Base-by-base conservation (phyloP, 768 basidiomycete species). In the Obba rivulosa region DNA sequence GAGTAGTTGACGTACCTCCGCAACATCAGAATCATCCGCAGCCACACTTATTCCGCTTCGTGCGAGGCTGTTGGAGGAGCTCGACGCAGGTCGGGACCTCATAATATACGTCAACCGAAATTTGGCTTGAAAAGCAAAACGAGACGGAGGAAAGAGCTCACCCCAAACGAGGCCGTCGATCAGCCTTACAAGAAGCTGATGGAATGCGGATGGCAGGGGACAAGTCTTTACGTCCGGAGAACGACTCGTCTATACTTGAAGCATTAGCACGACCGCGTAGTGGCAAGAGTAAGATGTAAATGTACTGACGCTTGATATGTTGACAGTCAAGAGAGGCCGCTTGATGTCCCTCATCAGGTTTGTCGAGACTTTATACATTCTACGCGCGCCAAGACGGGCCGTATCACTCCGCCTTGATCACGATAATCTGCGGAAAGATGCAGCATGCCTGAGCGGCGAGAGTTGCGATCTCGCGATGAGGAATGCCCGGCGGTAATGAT, bases 181-280 rank as follows among this genome's bases (percentile, higher is more conserved):
- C 66, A 66, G 61, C 65, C 67, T 66, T 66, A 69, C 65, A 69
- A 64, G 66, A 69, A 69, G 67, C 66, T 56, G 63, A 68, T 68
- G 67, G 66, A 66, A 66, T 57, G 64, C 51, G 59, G 54, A 59
- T 56, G 36, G 43, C 48, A 55, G 63, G 55, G 63, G 62, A 56
- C 55, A 61, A 64, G 50, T 57, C 56, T 49, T 51, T 54, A 46
- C 38, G 57, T 52, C 48, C 50, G 52, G 58, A 57, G 63, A 56
- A 46, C 46, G 13, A 35, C 39, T 16, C 13, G 24, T 20, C 37
- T 38, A 38, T 5, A 38, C 8, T 7, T 16, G 9, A 38, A 8
- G 14, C 37, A n/a, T 16, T 16, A 38, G 14, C 37, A 5, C n/a
- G 37, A 38, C 5, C 16, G 20, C 37, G 37, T 7, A 16, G 8